Percentiles rank a stretch among this genome's conserved stretches.
These are phyloP conservation scores for Amaranthus hypochondriacus DNA, from an alignment of 148 eudicot species.

Conservation along the genomic window DNA sequence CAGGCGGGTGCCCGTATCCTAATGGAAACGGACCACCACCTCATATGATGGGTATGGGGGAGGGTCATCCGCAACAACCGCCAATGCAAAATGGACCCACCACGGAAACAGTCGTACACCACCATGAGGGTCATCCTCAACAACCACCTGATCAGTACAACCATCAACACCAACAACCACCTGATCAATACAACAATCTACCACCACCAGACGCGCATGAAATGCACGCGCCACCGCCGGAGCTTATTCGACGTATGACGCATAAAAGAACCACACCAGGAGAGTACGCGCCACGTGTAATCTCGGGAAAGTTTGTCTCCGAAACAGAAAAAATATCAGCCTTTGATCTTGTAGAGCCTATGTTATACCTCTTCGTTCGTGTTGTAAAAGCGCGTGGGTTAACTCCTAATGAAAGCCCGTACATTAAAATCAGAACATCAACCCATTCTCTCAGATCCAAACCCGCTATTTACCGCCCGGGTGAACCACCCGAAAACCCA, in stretches of 20 bases:
- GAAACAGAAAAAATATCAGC: conserved; percentile 53
- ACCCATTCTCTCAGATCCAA: conserved; percentile 42
- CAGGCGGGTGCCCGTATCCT: conserved; percentile 23
- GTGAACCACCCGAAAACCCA: conserved; percentile 40
- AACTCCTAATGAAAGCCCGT: conserved; percentile 44
- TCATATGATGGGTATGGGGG: conserved; percentile 25
- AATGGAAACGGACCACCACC: conserved; percentile 34
- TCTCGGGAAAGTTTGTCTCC: conserved; percentile 30
- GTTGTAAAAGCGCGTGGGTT: conserved; percentile 78
- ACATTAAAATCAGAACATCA: conserved; percentile 54
- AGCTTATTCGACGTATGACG: conserved; percentile 39
- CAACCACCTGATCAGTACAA: conserved; percentile 23
- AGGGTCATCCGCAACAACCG: conserved; percentile 25
- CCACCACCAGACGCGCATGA: conserved; percentile 26
- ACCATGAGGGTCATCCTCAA: conserved; percentile 13
- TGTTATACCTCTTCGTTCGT: conserved; percentile 63
- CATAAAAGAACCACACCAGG: conserved; percentile 26
- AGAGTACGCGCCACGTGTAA: conserved; percentile 62
- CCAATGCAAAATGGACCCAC: conserved; percentile 15
- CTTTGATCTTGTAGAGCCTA: conserved; percentile 81
- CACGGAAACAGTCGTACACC: conserved; percentile 19
- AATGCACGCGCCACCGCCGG: conserved; percentile 45
- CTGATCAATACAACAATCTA: conserved; percentile 16
- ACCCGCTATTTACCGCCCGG: conserved; percentile 41
- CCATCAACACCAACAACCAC: conserved; percentile 17